Conservation (phyloP, 2,329 filamentous ascomycete genomes). For the Colletotrichum aenigma region DNA sequence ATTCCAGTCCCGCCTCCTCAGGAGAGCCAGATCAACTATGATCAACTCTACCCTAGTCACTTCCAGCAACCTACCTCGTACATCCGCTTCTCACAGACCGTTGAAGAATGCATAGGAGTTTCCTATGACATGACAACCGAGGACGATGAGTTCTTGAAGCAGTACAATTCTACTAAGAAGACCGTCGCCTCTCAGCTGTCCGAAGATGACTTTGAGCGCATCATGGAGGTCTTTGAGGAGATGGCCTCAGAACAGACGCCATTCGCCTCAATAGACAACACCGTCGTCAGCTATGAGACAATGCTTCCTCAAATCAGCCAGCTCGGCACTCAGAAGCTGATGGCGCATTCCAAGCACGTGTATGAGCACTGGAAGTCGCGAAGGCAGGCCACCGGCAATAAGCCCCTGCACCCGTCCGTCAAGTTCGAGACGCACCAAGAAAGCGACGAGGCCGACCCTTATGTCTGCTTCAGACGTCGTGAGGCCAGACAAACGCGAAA, state of each 20-base stretch:
- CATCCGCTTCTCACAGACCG: slow-evolving; percentile 96
- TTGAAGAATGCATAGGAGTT: slow-evolving; percentile 91
- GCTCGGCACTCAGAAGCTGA: slow-evolving; percentile 51
- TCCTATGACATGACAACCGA: slow-evolving; percentile 95
- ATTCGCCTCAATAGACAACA: slow-evolving; percentile 88
- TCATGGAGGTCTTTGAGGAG: slow-evolving; percentile 95
- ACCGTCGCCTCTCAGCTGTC: slow-evolving; percentile 66
- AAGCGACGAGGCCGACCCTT: slow-evolving; percentile 94
- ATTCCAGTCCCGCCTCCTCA: slow-evolving; percentile 70
- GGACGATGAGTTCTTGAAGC: slow-evolving; percentile 83
- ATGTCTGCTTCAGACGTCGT: slow-evolving; percentile 95
- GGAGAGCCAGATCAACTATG: slow-evolving; percentile 78
- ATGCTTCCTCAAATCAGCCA: slow-evolving; percentile 72
- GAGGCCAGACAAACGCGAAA: slow-evolving; percentile 95
- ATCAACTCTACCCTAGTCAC: slow-evolving; percentile 78
- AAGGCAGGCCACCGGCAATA: slow-evolving; percentile 70
- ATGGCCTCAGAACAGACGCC: slow-evolving; percentile 84
- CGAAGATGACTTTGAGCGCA: slow-evolving; percentile 90
- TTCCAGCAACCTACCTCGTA: slow-evolving; percentile 90
- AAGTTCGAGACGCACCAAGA: slow-evolving; percentile 96
- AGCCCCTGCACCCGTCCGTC: slow-evolving; percentile 75
- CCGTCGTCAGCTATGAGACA: slow-evolving; percentile 77
- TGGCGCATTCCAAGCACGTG: slow-evolving; percentile 72
- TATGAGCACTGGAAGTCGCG: slow-evolving; percentile 89
- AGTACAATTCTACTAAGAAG: slow-evolving; percentile 79